A percentile compares a stretch with the other conserved stretches of the same genome.
These are phyloP conservation scores for Phytophthora capsici DNA, from an alignment of 352 stramenopile genomes.

Conservation along the genomic window DNA sequence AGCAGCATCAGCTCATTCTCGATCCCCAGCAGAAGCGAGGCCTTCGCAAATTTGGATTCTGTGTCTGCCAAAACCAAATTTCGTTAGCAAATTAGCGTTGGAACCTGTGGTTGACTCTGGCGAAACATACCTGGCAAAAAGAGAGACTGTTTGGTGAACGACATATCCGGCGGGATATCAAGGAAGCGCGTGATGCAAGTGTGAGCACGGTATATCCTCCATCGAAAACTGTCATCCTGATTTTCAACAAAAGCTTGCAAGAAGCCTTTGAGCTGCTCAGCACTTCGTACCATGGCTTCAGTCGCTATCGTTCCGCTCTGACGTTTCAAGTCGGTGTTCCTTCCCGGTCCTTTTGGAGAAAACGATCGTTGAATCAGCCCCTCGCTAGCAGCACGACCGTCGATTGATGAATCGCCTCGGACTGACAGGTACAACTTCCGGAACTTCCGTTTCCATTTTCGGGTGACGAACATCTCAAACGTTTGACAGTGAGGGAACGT, in stretches of 20 bases:
- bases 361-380: slow-evolving; percentile 38
- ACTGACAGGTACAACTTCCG: slow-evolving; percentile 59
- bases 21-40: slow-evolving; percentile 74
- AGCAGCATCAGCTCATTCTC: slow-evolving; percentile 91
- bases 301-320: slow-evolving; percentile 34
- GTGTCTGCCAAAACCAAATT: slow-evolving; percentile 43
- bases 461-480: slow-evolving; percentile 93
- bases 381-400: slow-evolving; percentile 26
- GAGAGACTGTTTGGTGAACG: slow-evolving; percentile 63
- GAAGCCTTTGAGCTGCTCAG: slow-evolving; percentile 69
- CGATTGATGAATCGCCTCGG: slow-evolving; percentile 25
- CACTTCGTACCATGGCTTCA: slow-evolving; percentile 60
- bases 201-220: slow-evolving; percentile 83
- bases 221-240: slow-evolving; percentile 76
- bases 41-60: slow-evolving; percentile 53
- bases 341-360: slow-evolving; percentile 30
- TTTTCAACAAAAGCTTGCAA: slow-evolving; percentile 89
- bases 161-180: slow-evolving; percentile 78
- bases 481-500: slow-evolving; percentile 85
- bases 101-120: background rate
- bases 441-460: slow-evolving; percentile 88
- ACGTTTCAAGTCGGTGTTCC: slow-evolving; percentile 27
- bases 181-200: slow-evolving; percentile 74
- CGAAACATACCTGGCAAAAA: slow-evolving; percentile 61
- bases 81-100: background rate